These are phyloP conservation scores for Tetrastigma voinierianum DNA, from an alignment of 164 flowering plant species.

Conservation along the genomic window DNA sequence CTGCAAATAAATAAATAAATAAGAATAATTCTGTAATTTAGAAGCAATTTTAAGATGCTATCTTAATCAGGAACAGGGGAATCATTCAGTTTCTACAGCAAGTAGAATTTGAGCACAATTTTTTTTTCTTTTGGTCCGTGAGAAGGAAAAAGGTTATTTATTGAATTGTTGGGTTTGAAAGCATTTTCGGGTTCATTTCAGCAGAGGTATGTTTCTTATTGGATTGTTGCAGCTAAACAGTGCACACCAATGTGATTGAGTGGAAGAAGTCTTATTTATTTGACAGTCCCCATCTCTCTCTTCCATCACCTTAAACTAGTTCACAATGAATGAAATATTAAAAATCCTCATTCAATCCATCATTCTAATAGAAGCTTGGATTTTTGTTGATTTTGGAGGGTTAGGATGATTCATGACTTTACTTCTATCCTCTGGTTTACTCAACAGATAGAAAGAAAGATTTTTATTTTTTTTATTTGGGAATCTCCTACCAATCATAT, in stretches of 20 bases:
- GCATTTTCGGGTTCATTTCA: conserved; percentile 3
- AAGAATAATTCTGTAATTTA: no score
- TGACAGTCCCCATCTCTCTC: conserved; percentile 1
- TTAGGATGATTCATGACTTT: no score
- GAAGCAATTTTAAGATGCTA: background rate
- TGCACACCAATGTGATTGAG: conserved; percentile 18
- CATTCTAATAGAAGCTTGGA: background rate
- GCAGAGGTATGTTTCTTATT: conserved; percentile 6
- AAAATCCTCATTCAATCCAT: background rate
- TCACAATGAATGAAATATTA: no score
- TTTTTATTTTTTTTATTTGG: no score
- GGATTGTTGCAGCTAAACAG: conserved; percentile 8
- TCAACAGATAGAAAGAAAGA: no score
- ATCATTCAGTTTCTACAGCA: no score
- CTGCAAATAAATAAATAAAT: no score
- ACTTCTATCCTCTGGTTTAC: no score
- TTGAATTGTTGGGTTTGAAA: conserved; percentile 11
- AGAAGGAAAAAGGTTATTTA: background rate
- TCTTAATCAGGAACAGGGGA: background rate
- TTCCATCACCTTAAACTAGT: no score
- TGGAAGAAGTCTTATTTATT: conserved; percentile 13
- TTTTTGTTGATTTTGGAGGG: no score
- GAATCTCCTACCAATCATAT: no score
- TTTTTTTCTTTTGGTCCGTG: background rate
- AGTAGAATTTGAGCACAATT: background rate